These are phyloP conservation scores for Rhododendron molle DNA, from an alignment of 148 eudicot genomes.

Conservation along the genomic window DNA sequence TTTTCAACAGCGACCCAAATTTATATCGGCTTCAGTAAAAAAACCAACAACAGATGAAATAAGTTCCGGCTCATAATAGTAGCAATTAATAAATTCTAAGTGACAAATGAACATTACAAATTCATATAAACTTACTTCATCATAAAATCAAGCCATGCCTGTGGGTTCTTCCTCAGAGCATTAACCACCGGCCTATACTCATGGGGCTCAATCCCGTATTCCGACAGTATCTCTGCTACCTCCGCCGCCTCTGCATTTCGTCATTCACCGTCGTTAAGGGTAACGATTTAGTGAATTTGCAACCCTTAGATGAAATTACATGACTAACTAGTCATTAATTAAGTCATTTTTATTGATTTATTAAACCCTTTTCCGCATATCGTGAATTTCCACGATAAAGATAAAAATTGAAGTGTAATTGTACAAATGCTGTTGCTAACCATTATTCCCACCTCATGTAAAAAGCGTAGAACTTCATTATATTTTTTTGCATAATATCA, in stretches of 20 bases:
- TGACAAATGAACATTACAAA: background rate
- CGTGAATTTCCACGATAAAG: background rate
- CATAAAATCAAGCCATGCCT: slow-evolving; percentile 99
- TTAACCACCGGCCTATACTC: slow-evolving; percentile 87
- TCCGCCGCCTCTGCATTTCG: slow-evolving; percentile 79
- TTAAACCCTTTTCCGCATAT: background rate
- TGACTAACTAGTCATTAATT: background rate
- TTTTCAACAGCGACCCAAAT: background rate
- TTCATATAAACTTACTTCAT: slow-evolving; percentile 63
- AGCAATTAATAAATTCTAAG: background rate
- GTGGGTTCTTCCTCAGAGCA: slow-evolving; percentile 76
- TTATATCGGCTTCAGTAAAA: background rate
- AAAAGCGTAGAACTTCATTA: no score
- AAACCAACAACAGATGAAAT: background rate
- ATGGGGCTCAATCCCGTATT: slow-evolving; percentile 77
- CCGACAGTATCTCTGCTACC: slow-evolving; percentile 74
- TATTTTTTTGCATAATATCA: no score
- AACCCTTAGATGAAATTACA: background rate
- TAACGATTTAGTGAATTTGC: background rate
- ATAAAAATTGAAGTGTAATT: no score
- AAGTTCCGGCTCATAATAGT: background rate
- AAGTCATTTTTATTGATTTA: background rate
- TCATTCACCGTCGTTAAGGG: background rate
- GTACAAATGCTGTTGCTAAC: background rate
- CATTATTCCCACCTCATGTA: background rate